A percentile compares a stretch with the other conserved stretches of the same genome.
Conservation (phyloP, 495 filamentous ascomycete species). For the Penicillium arizonense region DNA sequence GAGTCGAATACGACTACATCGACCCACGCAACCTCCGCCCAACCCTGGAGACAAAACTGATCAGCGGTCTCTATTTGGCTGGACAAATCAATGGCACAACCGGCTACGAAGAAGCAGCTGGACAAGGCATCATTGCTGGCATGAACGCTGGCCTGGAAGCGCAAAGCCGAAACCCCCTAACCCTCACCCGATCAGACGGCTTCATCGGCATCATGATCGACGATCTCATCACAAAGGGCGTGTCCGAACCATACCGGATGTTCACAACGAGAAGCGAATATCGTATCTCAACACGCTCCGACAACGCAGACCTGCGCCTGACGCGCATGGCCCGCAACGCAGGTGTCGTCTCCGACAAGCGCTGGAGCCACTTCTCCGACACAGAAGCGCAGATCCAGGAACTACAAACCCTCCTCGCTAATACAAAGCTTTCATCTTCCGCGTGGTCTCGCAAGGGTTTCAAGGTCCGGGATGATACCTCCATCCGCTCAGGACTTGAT, state of each 20-base stretch:
- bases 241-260: constrained; percentile 97
- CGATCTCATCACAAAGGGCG: constrained; percentile 95
- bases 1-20: constrained; percentile 98
- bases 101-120: constrained; percentile 95
- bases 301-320: constrained; percentile 89
- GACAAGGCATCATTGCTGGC: constrained; percentile 89
- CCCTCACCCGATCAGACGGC: constrained; percentile 77
- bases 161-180: constrained; percentile 59
- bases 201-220: constrained; percentile 99
- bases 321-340: constrained; percentile 74
- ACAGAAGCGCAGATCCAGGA: constrained; percentile 62
- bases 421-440: constrained; percentile 50
- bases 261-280: constrained; percentile 97
- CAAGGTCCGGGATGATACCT: constrained; percentile 57
- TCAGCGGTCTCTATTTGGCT: constrained; percentile 85
- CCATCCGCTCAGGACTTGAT: constrained; percentile 67
- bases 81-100: constrained; percentile 99
- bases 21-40: constrained; percentile 84
- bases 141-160: constrained; percentile 87
- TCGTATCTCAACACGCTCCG: constrained; percentile 83
- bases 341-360: constrained; percentile 73
- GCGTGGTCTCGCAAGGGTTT: constrained; percentile 72
- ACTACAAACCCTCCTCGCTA: constrained; percentile 57
- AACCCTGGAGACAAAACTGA: constrained; percentile 91
- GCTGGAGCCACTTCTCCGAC: constrained; percentile 69